Evolutionary conservation across 352 stramenopile species (phyloP).

Genomic region (Globisporangium radiosum): DNA sequence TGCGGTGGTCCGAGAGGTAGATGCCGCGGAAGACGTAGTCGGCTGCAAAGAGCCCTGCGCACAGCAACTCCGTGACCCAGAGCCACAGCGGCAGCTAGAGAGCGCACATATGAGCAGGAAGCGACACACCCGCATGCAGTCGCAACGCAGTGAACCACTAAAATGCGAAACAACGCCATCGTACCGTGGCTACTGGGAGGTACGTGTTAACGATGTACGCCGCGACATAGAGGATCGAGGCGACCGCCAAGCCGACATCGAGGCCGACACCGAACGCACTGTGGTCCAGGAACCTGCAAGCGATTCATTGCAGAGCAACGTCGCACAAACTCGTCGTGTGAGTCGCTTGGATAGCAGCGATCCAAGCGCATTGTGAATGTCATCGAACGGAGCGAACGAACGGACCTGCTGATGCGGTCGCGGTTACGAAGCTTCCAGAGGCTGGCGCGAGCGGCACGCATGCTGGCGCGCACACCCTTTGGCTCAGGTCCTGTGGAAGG

Average conservation of each 20-base stretch:
- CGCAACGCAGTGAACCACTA: no score
- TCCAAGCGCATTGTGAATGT: background rate
- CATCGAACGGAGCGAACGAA: background rate
- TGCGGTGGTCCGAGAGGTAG: conserved; percentile 57
- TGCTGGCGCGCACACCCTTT: conserved; percentile 20
- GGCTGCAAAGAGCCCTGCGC: conserved; percentile 48
- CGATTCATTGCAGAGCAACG: no score
- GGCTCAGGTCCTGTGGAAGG: conserved; percentile 20
- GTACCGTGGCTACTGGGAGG: conserved; percentile 48
- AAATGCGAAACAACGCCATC: background rate
- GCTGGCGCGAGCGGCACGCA: conserved; percentile 21
- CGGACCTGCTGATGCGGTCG: conserved; percentile 39
- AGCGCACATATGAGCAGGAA: conserved; percentile 5
- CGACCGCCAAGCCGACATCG: conserved; percentile 50
- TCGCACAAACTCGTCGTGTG: no score
- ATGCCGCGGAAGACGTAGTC: conserved; percentile 72
- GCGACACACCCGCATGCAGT: background rate
- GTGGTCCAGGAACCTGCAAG: conserved; percentile 53
- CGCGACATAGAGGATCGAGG: conserved; percentile 52
- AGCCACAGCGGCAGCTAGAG: conserved; percentile 53
- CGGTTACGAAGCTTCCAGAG: conserved; percentile 20
- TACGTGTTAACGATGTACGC: conserved; percentile 81
- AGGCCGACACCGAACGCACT: conserved; percentile 58
- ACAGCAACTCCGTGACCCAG: conserved; percentile 65
- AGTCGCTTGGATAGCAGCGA: background rate